Base-by-base conservation (phyloP, 2,329 filamentous ascomycete species). In the Ceratocystiopsis sp. region DNA sequence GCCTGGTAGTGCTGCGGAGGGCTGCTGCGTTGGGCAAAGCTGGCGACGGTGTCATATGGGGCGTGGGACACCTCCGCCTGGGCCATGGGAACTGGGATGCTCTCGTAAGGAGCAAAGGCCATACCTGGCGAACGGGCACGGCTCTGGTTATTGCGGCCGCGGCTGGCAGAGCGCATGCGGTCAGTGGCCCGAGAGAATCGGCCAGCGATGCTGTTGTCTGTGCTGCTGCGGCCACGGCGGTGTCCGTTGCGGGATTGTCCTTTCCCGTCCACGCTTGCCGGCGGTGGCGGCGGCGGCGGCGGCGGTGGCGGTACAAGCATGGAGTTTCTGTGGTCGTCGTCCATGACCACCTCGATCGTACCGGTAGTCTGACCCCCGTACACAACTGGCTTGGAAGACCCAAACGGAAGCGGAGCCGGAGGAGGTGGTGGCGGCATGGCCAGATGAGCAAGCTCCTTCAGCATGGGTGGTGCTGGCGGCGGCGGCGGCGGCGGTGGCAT, bases 271-370 rank as follows among this genome's bases (percentile, higher is more conserved):
- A 18, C 37, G 11, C 35, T 14, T 1, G 37, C 37, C 14, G 46
- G 17, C 10, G 42, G 41, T 29, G 53, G 57, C 14, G 62, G 38
- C 18, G 48, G 45, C 8, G 43, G 45, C 19, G 43, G 48, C 36
- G 42, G 42, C 5, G 49, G 10, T n/a, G 48, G 33, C 29, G 46
- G 47, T 34, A 50, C 51, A 29, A 29, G 25, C 25, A 29, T 29
- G 25, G 25, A 29, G 9, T 29, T 29, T 29, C 25, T 10, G 16
- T 71, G 65, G 7, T 75, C 70, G 2, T 75, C 71, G 49, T 79
- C 74, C 68, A 76, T 75, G 41, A 80, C 73, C 47, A 80, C 75
- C 55, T 80, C 75, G 49, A 80, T 78, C 53, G 74, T 69, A 5
- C 69, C 73, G 0, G 71, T 68, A 9, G 64, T 66, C 15, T 65